A percentile compares a stretch with the other conserved stretches of the same genome.
Evolutionary conservation across 2,329 filamentous ascomycete species (phyloP).

Genomic region (Tolypocladium sp.): DNA sequence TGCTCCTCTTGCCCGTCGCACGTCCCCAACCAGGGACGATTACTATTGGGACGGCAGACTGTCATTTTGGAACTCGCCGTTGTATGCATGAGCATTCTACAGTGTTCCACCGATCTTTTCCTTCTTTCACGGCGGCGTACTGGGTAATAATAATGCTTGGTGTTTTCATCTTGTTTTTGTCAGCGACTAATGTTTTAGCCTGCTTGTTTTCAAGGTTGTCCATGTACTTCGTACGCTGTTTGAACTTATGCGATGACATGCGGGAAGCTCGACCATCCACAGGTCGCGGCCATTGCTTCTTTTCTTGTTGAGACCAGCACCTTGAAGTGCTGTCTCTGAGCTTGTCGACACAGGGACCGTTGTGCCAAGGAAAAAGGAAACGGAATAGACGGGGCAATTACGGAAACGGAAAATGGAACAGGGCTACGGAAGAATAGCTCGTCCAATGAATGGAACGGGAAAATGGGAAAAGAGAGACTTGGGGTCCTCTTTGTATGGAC

Average conservation of each 20-base stretch:
- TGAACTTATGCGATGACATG: neutral
- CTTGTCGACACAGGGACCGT: neutral
- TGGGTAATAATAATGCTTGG: conserved; percentile 12
- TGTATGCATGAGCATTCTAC: conserved; percentile 10
- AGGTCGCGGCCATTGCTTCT: neutral
- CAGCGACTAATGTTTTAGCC: neutral
- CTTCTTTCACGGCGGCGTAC: conserved; percentile 4
- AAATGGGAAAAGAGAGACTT: neutral
- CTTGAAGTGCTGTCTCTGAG: neutral
- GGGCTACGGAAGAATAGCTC: neutral
- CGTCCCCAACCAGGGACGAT: too few relatives aligned
- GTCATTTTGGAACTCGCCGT: neutral
- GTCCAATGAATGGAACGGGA: neutral
- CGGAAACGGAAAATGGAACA: neutral
- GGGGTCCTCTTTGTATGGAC: neutral
- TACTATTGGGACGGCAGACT: neutral
- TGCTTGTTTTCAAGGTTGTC: neutral
- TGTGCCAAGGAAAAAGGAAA: neutral
- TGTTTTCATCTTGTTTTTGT: neutral
- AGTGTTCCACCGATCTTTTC: conserved; percentile 6
- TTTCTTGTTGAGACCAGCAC: neutral
- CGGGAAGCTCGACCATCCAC: neutral
- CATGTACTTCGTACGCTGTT: neutral
- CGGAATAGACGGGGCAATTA: neutral
- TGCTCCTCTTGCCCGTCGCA: neutral